Evolutionary conservation across 768 basidiomycete species (phyloP), one percentile per base, ranked within the genome.

Genomic region (Hebeloma cylindrosporum): DNA sequence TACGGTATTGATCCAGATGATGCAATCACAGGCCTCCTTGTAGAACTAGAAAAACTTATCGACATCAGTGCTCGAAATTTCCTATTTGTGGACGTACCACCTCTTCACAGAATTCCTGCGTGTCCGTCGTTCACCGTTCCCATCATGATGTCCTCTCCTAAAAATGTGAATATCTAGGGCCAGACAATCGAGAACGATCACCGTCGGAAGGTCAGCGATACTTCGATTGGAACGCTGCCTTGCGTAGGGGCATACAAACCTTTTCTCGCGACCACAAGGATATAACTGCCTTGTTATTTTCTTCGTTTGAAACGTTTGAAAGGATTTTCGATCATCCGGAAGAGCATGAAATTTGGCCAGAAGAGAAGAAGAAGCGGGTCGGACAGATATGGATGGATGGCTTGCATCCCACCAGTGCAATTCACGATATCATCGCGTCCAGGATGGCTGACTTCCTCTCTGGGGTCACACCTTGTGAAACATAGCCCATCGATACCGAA

Each of bases 71-170:
- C 74, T 7, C 65, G 72, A 3, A 70, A 80, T 52, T 83, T 83
- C 55, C 54, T 82, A 4, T 77, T 83, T 54, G 64, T 83, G 16
- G 79, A 82, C 47, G 68, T 82, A 1, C 81, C 82, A 4, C 79
- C 82, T 0, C 72, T 82, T 21, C 54, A 74, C 25, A 61, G 70
- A 28, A 63, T 67, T 10, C 80, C 80, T 0, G 71, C 68, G 34
- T 61, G 73, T 69, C 43, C 30, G 64, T 21, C 9, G n/a, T 9
- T 29, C 18, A 8, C 7, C 14, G 51, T 51, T 29, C 16, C 6
- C 6, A 18, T 36, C 31, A 11, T 28, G 8, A 3, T 11, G 10
- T 20, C 39, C 29, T 13, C 9, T 16, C 4, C 14, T 39, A 17
- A 29, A 10, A 17, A 17, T 29, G 13, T 38, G 14, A 38, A 36